Percentiles rank a stretch among this genome's conserved stretches.
These are phyloP conservation scores for Cucumis hystrix DNA, from an alignment of 306 rosid genomes.

Conservation along the genomic window DNA sequence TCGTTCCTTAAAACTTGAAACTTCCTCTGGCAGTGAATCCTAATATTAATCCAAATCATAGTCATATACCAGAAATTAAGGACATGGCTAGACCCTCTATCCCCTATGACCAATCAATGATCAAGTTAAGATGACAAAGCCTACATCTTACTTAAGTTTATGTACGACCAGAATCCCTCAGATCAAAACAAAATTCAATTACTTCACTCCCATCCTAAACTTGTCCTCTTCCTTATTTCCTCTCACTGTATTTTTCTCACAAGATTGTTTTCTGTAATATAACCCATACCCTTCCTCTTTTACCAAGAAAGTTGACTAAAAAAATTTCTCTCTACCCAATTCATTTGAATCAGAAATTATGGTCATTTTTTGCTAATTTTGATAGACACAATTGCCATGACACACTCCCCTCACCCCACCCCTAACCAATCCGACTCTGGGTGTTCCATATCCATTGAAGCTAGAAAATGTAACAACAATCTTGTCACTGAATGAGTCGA, in stretches of 20 bases:
- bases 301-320: not conserved
- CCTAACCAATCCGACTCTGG: not conserved
- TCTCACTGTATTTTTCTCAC: not conserved
- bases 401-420: not conserved
- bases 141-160: not conserved
- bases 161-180: not conserved
- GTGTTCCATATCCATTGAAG: constrained; percentile 6
- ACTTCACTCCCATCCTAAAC: not conserved
- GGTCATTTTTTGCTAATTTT: not conserved
- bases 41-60: not conserved
- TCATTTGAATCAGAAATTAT: not conserved
- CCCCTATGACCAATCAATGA: not conserved
- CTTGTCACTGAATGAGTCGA: constrained; percentile 6
- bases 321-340: too few species aligned
- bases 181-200: not conserved
- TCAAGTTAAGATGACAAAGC: not conserved
- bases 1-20: not conserved
- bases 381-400: not conserved
- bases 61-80: not conserved
- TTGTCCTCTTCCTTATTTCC: not conserved
- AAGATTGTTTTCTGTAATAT: not conserved
- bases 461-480: constrained; percentile 3
- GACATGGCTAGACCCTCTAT: not conserved
- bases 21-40: not conserved
- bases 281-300: not conserved